These are phyloP conservation scores for Ogataea ramenticola DNA, from an alignment of 805 yeast genomes.

Conservation along the genomic window DNA sequence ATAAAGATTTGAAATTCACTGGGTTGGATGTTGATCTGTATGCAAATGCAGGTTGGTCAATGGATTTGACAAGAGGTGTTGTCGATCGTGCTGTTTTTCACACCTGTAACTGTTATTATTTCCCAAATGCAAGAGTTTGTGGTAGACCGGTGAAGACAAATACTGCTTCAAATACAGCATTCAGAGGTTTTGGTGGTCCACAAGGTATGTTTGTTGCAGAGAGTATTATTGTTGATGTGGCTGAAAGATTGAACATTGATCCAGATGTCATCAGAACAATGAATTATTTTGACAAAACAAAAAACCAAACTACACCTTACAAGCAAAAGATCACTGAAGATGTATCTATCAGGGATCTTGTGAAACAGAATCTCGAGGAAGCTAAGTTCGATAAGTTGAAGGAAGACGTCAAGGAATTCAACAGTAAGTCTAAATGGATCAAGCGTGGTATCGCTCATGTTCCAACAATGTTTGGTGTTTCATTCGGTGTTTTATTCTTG, in stretches of 20 bases:
- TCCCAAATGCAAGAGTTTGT: constrained; percentile 32
- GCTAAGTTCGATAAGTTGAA: constrained; percentile 27
- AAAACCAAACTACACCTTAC: constrained; percentile 29
- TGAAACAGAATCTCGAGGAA: constrained; percentile 27
- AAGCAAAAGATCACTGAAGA: constrained; percentile 35
- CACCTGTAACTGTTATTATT: constrained; percentile 33
- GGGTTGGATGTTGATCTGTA: constrained; percentile 31
- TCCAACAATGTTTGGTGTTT: constrained; percentile 41
- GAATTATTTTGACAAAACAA: constrained; percentile 28
- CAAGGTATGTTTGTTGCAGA: constrained; percentile 42
- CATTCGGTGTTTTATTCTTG: constrained; percentile 37
- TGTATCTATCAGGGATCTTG: constrained; percentile 30
- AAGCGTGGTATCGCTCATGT: constrained; percentile 39
- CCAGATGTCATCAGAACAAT: constrained; percentile 30
- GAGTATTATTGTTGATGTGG: constrained; percentile 30
- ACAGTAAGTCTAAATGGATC: constrained; percentile 33
- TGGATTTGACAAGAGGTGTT: constrained; percentile 43
- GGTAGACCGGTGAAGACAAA: constrained; percentile 37
- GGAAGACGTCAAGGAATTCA: constrained; percentile 33
- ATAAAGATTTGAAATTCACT: constrained; percentile 32
- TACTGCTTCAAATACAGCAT: constrained; percentile 41
- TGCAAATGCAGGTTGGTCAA: constrained; percentile 42
- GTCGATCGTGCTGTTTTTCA: constrained; percentile 39
- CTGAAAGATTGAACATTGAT: constrained; percentile 32
- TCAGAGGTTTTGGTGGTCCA: constrained; percentile 43